Percentiles rank a stretch among this genome's conserved stretches.
phyloP scores from a whole-genome alignment of 768 basidiomycete species.

The Boletus eberwhitei region DNA sequence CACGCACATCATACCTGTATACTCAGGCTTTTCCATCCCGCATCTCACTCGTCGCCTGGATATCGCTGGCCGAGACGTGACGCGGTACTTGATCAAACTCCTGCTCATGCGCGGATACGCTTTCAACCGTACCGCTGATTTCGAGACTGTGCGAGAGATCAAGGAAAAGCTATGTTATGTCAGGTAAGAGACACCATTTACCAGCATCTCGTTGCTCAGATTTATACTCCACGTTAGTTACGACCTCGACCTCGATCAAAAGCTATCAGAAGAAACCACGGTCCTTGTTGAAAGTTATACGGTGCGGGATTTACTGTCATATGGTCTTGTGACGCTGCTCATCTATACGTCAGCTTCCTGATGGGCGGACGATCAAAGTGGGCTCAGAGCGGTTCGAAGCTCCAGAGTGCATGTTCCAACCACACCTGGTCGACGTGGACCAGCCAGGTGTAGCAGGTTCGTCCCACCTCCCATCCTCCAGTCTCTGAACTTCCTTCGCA shows the following conservation, averaged over 20 bases:
- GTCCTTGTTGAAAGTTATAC: slow-evolving; percentile 95
- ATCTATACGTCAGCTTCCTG: slow-evolving; percentile 64
- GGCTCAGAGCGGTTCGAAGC: slow-evolving; percentile 98
- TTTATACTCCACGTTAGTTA: slow-evolving; percentile 51
- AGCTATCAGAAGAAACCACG: slow-evolving; percentile 93
- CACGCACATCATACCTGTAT: slow-evolving; percentile 98
- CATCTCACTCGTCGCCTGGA: slow-evolving; percentile 93
- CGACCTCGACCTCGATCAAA: slow-evolving; percentile 93
- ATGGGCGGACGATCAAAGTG: slow-evolving; percentile 95
- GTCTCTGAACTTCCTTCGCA: too few relatives aligned
- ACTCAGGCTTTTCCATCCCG: slow-evolving; percentile 93
- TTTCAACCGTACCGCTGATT: slow-evolving; percentile 98
- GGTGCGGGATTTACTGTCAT: slow-evolving; percentile 42
- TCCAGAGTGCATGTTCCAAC: slow-evolving; percentile 99
- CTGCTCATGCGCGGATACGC: slow-evolving; percentile 99
- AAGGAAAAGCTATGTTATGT: slow-evolving; percentile 99
- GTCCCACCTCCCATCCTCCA: slow-evolving; percentile 14
- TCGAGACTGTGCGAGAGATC: slow-evolving; percentile 97
- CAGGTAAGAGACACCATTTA: slow-evolving; percentile 50
- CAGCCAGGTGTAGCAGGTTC: slow-evolving; percentile 93
- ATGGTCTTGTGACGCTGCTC: not conserved
- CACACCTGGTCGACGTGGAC: slow-evolving; percentile 94
- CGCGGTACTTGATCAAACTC: slow-evolving; percentile 98
- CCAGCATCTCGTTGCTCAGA: not conserved
- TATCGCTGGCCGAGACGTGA: slow-evolving; percentile 97